Evolutionary conservation across 192 early-diverging fungal genomes (phyloP).

Genomic region (Linnemannia exigua): DNA sequence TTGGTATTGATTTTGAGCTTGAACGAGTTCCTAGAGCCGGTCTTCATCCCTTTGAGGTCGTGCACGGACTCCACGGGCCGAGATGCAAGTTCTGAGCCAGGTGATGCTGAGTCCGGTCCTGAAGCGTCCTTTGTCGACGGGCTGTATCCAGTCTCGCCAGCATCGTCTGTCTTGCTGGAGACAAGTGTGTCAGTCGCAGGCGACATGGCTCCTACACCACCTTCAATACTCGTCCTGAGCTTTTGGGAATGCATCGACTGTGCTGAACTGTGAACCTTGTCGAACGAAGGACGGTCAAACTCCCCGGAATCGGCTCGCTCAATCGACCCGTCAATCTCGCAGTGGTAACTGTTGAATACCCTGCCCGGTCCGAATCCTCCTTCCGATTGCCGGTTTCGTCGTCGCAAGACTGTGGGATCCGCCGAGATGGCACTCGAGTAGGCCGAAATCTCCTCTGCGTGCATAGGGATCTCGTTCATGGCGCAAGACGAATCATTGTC

Average conservation of each 20-base stretch:
- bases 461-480: conserved; percentile 33
- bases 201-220: conserved; percentile 2
- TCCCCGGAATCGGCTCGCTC: neutral
- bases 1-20: conserved; percentile 26
- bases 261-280: neutral
- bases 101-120: conserved; percentile 5
- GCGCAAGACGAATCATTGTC: conserved; percentile 31
- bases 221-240: neutral
- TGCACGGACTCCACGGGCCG: neutral
- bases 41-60: neutral
- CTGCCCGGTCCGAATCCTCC: neutral
- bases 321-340: neutral
- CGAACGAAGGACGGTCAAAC: neutral
- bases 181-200: neutral
- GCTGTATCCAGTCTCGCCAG: neutral
- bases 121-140: neutral
- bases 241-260: neutral
- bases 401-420: neutral
- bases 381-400: neutral
- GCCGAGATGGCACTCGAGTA: conserved; percentile 23
- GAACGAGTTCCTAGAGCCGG: conserved; percentile 12
- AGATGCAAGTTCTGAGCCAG: neutral
- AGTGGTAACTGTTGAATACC: neutral
- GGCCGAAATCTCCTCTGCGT: neutral
- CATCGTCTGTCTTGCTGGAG: neutral